Evolutionary conservation across 2,329 filamentous ascomycete species (phyloP).

Genomic region (Alternaria conjuncta): DNA sequence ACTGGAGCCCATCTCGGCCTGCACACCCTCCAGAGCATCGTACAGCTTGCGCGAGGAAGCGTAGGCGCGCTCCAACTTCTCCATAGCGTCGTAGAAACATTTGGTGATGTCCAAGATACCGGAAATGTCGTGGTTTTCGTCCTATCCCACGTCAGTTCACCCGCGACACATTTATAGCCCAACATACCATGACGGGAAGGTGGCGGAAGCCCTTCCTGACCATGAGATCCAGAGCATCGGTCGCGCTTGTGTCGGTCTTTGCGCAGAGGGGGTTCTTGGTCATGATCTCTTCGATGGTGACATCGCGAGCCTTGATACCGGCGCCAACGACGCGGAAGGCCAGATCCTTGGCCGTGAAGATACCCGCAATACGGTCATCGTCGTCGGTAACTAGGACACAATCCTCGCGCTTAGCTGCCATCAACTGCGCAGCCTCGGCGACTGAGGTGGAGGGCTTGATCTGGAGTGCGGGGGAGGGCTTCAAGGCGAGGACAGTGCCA

Average conservation of each 20-base stretch:
- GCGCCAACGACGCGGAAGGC: slow-evolving; percentile 95
- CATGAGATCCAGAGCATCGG: slow-evolving; percentile 96
- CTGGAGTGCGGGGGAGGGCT: slow-evolving; percentile 93
- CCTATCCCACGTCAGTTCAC: slow-evolving; percentile 43
- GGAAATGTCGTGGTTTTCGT: slow-evolving; percentile 99
- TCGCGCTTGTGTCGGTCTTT: slow-evolving; percentile 95
- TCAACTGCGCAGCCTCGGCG: slow-evolving; percentile 94
- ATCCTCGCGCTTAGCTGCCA: slow-evolving; percentile 98
- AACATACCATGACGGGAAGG: slow-evolving; percentile 80
- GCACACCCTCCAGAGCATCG: slow-evolving; percentile 95
- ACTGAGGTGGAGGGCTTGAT: slow-evolving; percentile 96
- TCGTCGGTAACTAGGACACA: slow-evolving; percentile 98
- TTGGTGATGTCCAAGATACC: slow-evolving; percentile 98
- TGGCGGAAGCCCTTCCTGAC: slow-evolving; percentile 97
- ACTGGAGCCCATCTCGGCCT: slow-evolving; percentile 92
- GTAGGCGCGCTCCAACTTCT: slow-evolving; percentile 97
- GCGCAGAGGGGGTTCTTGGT: slow-evolving; percentile 99
- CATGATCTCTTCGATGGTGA: slow-evolving; percentile 98
- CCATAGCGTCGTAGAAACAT: slow-evolving; percentile 99
- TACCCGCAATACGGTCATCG: slow-evolving; percentile 96
- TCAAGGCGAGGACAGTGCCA: slow-evolving; percentile 92
- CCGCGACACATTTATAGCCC: not conserved
- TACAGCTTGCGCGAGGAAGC: slow-evolving; percentile 98
- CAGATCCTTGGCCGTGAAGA: slow-evolving; percentile 98
- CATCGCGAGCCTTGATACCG: slow-evolving; percentile 84